Evolutionary conservation across 2,329 filamentous ascomycete species (phyloP).

Genomic region (Lachnellula hyalina): DNA sequence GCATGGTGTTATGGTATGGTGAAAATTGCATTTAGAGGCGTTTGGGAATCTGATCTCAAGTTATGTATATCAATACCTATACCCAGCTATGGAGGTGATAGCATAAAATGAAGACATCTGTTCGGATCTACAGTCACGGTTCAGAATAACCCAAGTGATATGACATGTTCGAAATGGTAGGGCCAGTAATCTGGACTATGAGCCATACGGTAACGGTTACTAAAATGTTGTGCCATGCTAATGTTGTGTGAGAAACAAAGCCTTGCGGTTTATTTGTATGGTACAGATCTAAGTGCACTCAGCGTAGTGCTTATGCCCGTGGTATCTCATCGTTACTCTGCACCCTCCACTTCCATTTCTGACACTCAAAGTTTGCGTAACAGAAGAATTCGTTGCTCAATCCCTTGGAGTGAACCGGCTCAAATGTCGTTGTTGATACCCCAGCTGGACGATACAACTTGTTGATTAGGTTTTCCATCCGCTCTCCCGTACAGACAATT

Average conservation of each 20-base stretch:
- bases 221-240: no score
- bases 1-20: not conserved
- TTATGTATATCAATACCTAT: conserved; percentile 4
- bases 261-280: no score
- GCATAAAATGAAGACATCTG: not conserved
- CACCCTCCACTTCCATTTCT: conserved; percentile 40
- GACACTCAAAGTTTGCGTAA: conserved; percentile 71
- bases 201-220: no score
- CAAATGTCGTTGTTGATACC: conserved; percentile 60
- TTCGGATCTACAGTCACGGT: no score
- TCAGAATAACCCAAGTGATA: no score
- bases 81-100: not conserved
- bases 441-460: conserved; percentile 64
- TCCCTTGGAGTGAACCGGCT: conserved; percentile 63
- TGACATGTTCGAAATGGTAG: no score
- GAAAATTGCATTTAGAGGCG: conserved; percentile 5
- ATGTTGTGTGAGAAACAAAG: no score
- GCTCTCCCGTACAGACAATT: conserved; percentile 72
- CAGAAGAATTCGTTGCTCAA: conserved; percentile 78
- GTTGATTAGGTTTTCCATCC: conserved; percentile 60
- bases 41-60: conserved; percentile 1
- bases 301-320: not conserved
- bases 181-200: no score
- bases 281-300: no score
- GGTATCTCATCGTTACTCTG: not conserved